These are phyloP conservation scores for Dipteronia dyeriana DNA, from an alignment of 345 rosid species.

Conservation along the genomic window DNA sequence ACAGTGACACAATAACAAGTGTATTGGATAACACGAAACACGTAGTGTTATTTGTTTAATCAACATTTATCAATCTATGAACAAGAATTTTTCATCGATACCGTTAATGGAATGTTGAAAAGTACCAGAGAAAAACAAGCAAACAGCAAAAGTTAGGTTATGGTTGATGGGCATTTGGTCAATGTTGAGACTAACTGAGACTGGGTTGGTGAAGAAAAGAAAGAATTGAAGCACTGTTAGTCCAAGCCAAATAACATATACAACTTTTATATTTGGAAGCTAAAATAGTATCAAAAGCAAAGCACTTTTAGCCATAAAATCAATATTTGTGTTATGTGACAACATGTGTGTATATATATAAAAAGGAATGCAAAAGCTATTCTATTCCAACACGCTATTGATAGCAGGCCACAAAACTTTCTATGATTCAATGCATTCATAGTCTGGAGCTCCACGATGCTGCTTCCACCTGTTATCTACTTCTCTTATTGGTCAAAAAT, in stretches of 20 bases:
- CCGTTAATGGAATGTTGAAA: no score
- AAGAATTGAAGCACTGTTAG: not conserved
- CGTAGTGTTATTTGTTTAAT: no score
- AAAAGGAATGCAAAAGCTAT: not conserved
- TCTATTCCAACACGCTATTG: conserved; percentile 11
- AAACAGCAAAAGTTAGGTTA: not conserved
- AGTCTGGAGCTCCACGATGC: not conserved
- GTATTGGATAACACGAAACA: no score
- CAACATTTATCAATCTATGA: no score
- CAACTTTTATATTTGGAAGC: not conserved
- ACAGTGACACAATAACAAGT: no score
- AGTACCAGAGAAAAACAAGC: no score
- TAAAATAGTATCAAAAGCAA: not conserved
- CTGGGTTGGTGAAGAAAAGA: not conserved
- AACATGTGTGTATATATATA: no score
- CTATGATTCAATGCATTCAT: not conserved
- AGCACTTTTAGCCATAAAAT: not conserved
- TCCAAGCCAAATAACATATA: not conserved
- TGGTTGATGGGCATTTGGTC: not conserved
- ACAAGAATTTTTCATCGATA: no score
- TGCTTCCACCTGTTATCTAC: not conserved
- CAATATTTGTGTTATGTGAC: not conserved
- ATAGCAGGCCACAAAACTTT: not conserved
- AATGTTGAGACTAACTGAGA: not conserved
- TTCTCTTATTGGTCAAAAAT: no score